Evolutionary conservation across 352 stramenopile species (phyloP).

Genomic region (Phytophthora ohioensis): DNA sequence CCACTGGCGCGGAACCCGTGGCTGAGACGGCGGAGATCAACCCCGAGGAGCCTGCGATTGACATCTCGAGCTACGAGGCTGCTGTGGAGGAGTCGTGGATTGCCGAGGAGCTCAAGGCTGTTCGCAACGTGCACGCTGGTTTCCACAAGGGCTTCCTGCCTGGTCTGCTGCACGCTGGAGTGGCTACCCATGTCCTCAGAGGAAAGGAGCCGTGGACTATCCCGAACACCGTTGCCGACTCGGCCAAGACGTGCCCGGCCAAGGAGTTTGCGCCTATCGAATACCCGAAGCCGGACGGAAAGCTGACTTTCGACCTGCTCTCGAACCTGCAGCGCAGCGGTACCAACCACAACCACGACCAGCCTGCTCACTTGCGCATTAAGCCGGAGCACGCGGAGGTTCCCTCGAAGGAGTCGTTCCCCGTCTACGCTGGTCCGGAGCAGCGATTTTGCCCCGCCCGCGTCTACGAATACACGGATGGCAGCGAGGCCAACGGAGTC

Average conservation of each 20-base stretch:
- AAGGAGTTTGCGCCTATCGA: constrained; percentile 93
- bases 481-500: constrained; percentile 84
- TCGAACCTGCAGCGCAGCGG: constrained; percentile 97
- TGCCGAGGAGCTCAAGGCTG: constrained; percentile 96
- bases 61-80: constrained; percentile 89
- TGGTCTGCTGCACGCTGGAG: constrained; percentile 94
- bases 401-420: constrained; percentile 88
- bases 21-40: constrained; percentile 81
- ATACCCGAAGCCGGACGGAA: constrained; percentile 97
- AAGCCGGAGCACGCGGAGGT: constrained; percentile 92
- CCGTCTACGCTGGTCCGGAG: constrained; percentile 97
- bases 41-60: constrained; percentile 57
- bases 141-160: constrained; percentile 96
- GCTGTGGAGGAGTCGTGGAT: constrained; percentile 96
- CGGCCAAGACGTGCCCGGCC: constrained; percentile 92
- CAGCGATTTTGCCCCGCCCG: constrained; percentile 98
- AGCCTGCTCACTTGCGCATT: constrained; percentile 97
- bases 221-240: constrained; percentile 84
- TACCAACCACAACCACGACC: constrained; percentile 99
- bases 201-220: constrained; percentile 98
- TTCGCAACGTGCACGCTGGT: constrained; percentile 97
- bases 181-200: constrained; percentile 94
- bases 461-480: constrained; percentile 99
- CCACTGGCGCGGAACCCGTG: constrained; percentile 62
- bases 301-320: constrained; percentile 98